Evolutionary conservation across 371 early-diverging fungal species (phyloP), one percentile per base, ranked within the genome.

Genomic region (Rhizomucor miehei): DNA sequence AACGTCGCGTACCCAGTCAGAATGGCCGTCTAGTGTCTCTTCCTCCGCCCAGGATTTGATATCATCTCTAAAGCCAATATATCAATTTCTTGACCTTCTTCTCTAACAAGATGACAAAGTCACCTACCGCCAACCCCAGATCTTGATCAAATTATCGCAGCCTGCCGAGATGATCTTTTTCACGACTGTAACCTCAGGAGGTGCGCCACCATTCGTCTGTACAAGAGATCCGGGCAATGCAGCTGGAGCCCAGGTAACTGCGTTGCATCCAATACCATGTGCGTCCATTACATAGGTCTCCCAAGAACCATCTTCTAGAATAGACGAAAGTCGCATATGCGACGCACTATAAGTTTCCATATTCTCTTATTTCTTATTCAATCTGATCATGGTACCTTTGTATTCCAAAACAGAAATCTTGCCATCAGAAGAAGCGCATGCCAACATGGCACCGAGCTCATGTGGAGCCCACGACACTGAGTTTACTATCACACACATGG

Each of bases 1-100:
- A 44, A 98, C 93, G 71, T 97, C 99, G 17, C 99, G 86, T n/a
- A 98, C 97, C 99, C 99, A 98, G 69, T 98, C 98, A 17, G 87
- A 80, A 70, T 98, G 99, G 0, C 92, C 95, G 49, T 91, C 90
- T 43, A 98, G 82, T 8, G 80, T 80, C 13, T 84, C 82, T 52
- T 92, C 93, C 77, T 88, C 80, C 69, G 84, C 86, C 84, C 88
- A 90, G 2, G 77, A 67, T 62, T 87, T 86, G 20, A 73, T 66
- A 34, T 90, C 91, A 46, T 93, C 91, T 34, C 86, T 89, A 11
- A 44, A 19, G 20, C 38, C 29, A 39, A 24, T 38, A 47, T 38
- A 51, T 61, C 29, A 21, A 38, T 13, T 2, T 6, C 6, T 21
- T 16, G n/a, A 29, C 48, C 4, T 2, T 20, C 29, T 29, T 29